Evolutionary conservation across 768 basidiomycete genomes (phyloP), one percentile per base, ranked within the genome.

Genomic region (Suillus placidus): DNA sequence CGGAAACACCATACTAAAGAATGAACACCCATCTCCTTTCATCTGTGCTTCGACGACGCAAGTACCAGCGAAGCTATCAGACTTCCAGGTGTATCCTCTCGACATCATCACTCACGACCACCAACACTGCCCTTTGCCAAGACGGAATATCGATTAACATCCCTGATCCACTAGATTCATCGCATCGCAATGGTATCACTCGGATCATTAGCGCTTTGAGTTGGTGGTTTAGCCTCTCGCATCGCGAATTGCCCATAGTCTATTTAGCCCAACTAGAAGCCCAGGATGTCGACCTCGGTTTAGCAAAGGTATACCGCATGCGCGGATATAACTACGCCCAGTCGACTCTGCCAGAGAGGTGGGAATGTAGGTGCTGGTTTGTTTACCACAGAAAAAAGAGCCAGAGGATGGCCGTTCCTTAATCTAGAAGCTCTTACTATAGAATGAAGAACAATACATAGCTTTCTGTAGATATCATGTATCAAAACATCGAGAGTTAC

Each of bases 361-460:
- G 75, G 8, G 83, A 78, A 70, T 90, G 87, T 51, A 92, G 80
- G 68, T 89, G 83, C 67, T 84, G 79, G 70, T 88, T 89, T 47
- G 89, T 88, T 72, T 90, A 90, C 66, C 23, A 65, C 55, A 4
- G 35, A 30, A 38, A 45, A 26, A 16, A 23, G 18, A 4, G 38
- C 66, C 4, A 47, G 12, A n/a, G n/a, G 16, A 70, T 18, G 5
- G 30, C 10, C 23, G 1, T 51, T 26, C 0, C 30, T 54, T 8
- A 16, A 4, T 16, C 51, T 10, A 4, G 18, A 18, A 32, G 30
- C 51, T 30, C 30, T 18, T 30, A 52, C 26, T 7, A 30, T 3
- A 51, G 12, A 52, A 52, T 52, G 6, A 51, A 30, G 12, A 51
- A 30, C 14, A 26, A 7, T 6, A 26, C 14, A 26, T 16, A 13